Base-by-base conservation (phyloP, 768 basidiomycete species). In the Lactarius hengduanensis region DNA sequence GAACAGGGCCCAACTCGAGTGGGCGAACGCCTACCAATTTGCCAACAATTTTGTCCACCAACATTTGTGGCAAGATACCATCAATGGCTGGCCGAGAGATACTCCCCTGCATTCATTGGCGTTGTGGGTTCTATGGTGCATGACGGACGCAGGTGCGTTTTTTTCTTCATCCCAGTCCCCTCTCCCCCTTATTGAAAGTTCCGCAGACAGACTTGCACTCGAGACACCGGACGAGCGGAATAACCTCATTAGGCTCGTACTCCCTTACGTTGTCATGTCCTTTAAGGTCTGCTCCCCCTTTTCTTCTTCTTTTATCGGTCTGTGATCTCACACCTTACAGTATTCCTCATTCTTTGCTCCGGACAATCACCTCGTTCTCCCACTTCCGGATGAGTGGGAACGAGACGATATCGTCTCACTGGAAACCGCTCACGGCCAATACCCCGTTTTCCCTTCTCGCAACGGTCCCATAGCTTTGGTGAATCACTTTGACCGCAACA, bases 61-160 rank as follows among this genome's bases (percentile, higher is more conserved):
- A n/a, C 79, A 80, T 8, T 77, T 88, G 32, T 83, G 83, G 78
- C 77, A 81, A 40, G 71, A 73, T 28, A 4, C 30, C 13, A 63
- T 77, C 65, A 72, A 81, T 53, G 86, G 85, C 2, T 89, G 89
- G 88, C 87, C 88, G 0, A 70, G 75, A 1, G 86, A 88, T 43
- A 83, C 72, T 59, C 72, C 77, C 4, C 55, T 77, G 32, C 84
- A 83, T 65, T 75, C 85, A 0, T 81, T 85, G 59, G 85, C 83
- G 0, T 66, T 90, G 18, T 90, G 87, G 86, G 61, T 88, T 1
- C 74, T 85, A 61, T 91, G 89, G 89, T 78, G 86, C 71, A 81
- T 83, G 38, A 82, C 80, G 13, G 82, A 84, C 6, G 72, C 78
- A 70, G 77, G 86, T 86, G 50, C 58, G 82, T 77, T 50, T 28